Percentiles rank a stretch among this genome's conserved stretches.
These are phyloP conservation scores for Aspergillus unguis DNA, from an alignment of 2,329 filamentous ascomycete species.

Conservation along the genomic window DNA sequence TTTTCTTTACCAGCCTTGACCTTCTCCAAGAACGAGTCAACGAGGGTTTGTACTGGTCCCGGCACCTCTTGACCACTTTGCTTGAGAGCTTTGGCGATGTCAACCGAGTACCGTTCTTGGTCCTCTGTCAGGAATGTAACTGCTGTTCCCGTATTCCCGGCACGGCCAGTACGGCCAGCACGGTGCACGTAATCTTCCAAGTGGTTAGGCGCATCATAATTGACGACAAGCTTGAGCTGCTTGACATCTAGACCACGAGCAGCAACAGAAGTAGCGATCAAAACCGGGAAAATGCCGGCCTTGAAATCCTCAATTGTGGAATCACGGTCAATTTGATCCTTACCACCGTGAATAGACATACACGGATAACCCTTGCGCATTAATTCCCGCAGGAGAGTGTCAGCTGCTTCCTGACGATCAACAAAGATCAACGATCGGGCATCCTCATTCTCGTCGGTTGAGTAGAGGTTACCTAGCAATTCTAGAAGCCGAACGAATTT, in stretches of 20 bases:
- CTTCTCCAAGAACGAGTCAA: constrained; percentile 74
- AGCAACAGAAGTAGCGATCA: constrained; percentile 93
- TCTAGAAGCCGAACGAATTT: constrained; percentile 85
- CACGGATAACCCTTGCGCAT: constrained; percentile 83
- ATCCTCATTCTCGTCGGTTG: constrained; percentile 73
- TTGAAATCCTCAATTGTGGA: constrained; percentile 94
- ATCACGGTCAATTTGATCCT: constrained; percentile 89
- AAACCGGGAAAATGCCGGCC: constrained; percentile 78
- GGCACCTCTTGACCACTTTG: constrained; percentile 85
- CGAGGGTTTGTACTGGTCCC: constrained; percentile 60
- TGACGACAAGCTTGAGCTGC: constrained; percentile 91
- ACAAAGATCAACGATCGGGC: constrained; percentile 87
- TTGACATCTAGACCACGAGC: constrained; percentile 95
- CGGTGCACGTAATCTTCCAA: constrained; percentile 96
- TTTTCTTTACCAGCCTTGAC: constrained; percentile 91
- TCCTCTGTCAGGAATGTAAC: constrained; percentile 91
- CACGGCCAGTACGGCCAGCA: constrained; percentile 87
- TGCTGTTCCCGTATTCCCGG: constrained; percentile 89
- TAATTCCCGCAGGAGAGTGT: constrained; percentile 72
- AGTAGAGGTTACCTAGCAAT: constrained; percentile 79
- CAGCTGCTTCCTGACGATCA: constrained; percentile 85
- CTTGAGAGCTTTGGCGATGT: constrained; percentile 86
- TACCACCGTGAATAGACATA: constrained; percentile 90
- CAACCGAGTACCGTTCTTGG: constrained; percentile 84
- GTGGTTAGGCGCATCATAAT: constrained; percentile 91